Evolutionary conservation across 2,329 filamentous ascomycete species (phyloP), one percentile per base, ranked within the genome.

Genomic region (Cladobotryum mycophilum): DNA sequence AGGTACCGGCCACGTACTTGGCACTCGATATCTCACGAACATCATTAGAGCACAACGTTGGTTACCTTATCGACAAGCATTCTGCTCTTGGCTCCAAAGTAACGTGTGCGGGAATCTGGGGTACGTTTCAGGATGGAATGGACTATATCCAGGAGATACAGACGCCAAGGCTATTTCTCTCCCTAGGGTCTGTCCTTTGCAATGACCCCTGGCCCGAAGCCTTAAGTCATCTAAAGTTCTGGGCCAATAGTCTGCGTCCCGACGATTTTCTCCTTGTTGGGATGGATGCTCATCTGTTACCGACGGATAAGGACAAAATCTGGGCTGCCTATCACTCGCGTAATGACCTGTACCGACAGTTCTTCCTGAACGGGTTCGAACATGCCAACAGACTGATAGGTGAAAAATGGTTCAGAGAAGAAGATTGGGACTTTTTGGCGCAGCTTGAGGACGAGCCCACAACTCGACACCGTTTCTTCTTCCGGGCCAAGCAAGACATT

Each of bases 121-220:
- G 70, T 5, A 68, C 67, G 11, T 72, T 72, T 51, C 52, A 64
- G 9, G 60, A 70, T 48, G 67, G 69, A 15, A 60, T 66, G 53
- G 49, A 56, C 3, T 67, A 64, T 48, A 60, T 67, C 35, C 52
- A 61, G 37, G 51, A 56, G 7, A 62, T 70, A 30, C 45, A 56
- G n/a, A 56, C 60, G 2, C 66, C 63, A 2, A 61, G 67, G 13
- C 54, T 71, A n/a, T 69, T 71, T 48, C 60, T 72, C 7, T 72
- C 70, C 0, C 61, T 72, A 3, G 70, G 70, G 3, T 72, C 70
- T 7, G 70, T 72, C 4, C 60, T 72, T 15, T 72, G 69, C 58
- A 72, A 72, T 45, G 70, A 72, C 55, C 60, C 62, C 8, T 71
- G 67, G 65, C 53, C 58, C 2, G 59, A 61, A 25, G 70, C 70